Evolutionary conservation across 202 grass and related monocot species (phyloP), one percentile per base, ranked within the genome.

Genomic region (Dendrocalamus latiflorus): DNA sequence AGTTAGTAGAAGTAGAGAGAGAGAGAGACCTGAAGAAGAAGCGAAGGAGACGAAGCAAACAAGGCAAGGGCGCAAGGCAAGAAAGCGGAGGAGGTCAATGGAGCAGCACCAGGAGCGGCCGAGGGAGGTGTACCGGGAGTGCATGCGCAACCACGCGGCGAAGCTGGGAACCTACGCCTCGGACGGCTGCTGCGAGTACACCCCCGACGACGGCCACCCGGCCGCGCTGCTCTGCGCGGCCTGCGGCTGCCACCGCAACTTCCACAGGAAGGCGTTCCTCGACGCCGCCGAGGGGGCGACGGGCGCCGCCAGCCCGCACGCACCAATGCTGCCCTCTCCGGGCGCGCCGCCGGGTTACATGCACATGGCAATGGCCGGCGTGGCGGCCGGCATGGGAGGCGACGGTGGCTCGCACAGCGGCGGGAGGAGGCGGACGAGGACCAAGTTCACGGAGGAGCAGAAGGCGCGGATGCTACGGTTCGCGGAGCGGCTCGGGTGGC

Each of bases 191-290:
- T 94, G 92, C 60, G 95, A 98, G 81, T 98, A 93, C 92, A 98
- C 88, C 81, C 86, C 92, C 43, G 89, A 94, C 65, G 86, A 91
- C 17, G 63, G 37, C 74, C 84, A 86, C 38, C 90, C 86, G 9
- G 18, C 36, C 6, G 76, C 53, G 41, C 61, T 98, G 68, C 80
- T 75, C 71, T 98, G 92, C 71, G 90, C 81, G 1, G 95, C 95
- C 56, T 98, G 95, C 87, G 90, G 95, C 4, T 97, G 95, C 78
- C 95, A 94, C 92, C 88, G 95, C 74, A 97, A 94, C 86, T 97
- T 98, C 75, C 95, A 98, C 86, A 85, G 92, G 1, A 91, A 91
- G 88, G 90, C 76, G 13, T 68, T 90, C 72, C 75, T 86, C 21
- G 88, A 89, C 48, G 22, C 41, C 7, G 5, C 64, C 0, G 47